Percentiles rank a stretch among this genome's conserved stretches.
phyloP scores from a whole-genome alignment of 2,329 filamentous ascomycete genomes.

The Xylaria multiplex region DNA sequence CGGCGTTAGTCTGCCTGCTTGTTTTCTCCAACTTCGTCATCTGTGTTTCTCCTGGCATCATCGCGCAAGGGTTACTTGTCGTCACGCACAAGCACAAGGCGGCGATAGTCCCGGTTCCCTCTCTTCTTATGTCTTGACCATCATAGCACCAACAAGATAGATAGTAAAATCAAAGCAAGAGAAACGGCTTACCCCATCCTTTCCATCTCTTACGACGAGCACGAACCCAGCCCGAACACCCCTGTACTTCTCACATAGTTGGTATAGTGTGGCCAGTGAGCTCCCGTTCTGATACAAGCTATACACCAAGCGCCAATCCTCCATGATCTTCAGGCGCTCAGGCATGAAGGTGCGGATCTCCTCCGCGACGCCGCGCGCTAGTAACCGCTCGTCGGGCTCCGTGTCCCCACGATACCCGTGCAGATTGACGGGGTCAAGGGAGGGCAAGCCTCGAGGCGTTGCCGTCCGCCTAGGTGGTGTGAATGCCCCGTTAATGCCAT shows the following conservation, averaged over 20 bases:
- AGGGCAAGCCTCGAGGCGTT: conserved; percentile 77
- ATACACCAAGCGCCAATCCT: conserved; percentile 88
- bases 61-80: no score
- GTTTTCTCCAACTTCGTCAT: background rate
- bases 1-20: conserved; percentile 25
- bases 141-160: background rate
- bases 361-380: conserved; percentile 81
- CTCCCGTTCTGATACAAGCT: conserved; percentile 93
- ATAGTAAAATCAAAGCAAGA: background rate
- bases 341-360: conserved; percentile 92
- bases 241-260: conserved; percentile 75
- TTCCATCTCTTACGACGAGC: conserved; percentile 82
- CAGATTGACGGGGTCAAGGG: conserved; percentile 82
- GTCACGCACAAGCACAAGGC: background rate
- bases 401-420: conserved; percentile 72
- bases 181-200: conserved; percentile 71
- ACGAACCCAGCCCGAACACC: conserved; percentile 85
- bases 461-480: conserved; percentile 48
- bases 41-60: background rate
- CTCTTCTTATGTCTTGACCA: background rate
- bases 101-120: background rate
- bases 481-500: conserved; percentile 69
- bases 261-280: conserved; percentile 85
- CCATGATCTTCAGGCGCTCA: conserved; percentile 84
- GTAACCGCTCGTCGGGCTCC: conserved; percentile 68